These are phyloP conservation scores for Pyrenochaeta sp. DNA, from an alignment of 2,329 filamentous ascomycete species.

Conservation along the genomic window DNA sequence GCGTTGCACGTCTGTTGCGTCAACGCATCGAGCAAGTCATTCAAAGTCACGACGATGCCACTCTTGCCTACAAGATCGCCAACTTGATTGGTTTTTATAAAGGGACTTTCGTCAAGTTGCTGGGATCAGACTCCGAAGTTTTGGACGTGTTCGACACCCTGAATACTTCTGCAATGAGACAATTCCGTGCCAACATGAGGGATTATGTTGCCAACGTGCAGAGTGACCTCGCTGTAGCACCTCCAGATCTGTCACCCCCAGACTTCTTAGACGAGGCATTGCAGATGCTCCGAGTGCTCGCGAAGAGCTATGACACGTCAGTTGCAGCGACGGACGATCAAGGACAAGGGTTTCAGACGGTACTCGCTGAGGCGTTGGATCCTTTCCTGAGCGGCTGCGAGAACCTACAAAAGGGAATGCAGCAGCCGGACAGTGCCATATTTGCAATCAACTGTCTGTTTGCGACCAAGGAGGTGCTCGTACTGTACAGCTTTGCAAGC, in stretches of 20 bases:
- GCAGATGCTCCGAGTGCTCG: conserved; percentile 77
- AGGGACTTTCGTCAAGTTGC: conserved; percentile 80
- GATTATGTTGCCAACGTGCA: conserved; percentile 82
- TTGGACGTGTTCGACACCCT: conserved; percentile 73
- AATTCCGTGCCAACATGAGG: conserved; percentile 82
- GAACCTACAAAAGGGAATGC: conserved; percentile 70
- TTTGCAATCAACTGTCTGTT: conserved; percentile 78
- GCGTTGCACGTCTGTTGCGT: conserved; percentile 82
- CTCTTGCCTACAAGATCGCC: conserved; percentile 86
- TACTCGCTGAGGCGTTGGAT: conserved; percentile 81
- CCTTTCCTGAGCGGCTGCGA: conserved; percentile 83
- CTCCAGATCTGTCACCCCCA: conserved; percentile 78
- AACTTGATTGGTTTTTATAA: conserved; percentile 92
- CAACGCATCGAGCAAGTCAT: conserved; percentile 92
- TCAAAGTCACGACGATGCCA: conserved; percentile 88
- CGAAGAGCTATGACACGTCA: conserved; percentile 88
- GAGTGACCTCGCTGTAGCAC: conserved; percentile 72
- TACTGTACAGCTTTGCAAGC: conserved; percentile 70
- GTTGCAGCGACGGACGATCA: conserved; percentile 64
- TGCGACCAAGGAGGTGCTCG: conserved; percentile 65
- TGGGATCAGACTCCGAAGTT: conserved; percentile 74
- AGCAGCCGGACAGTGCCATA: conserved; percentile 68
- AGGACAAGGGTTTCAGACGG: conserved; percentile 75
- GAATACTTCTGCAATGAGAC: conserved; percentile 78
- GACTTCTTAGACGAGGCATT: conserved; percentile 83